phyloP scores from a whole-genome alignment of 208 protist species.

The Acanthamoeba sp. region DNA sequence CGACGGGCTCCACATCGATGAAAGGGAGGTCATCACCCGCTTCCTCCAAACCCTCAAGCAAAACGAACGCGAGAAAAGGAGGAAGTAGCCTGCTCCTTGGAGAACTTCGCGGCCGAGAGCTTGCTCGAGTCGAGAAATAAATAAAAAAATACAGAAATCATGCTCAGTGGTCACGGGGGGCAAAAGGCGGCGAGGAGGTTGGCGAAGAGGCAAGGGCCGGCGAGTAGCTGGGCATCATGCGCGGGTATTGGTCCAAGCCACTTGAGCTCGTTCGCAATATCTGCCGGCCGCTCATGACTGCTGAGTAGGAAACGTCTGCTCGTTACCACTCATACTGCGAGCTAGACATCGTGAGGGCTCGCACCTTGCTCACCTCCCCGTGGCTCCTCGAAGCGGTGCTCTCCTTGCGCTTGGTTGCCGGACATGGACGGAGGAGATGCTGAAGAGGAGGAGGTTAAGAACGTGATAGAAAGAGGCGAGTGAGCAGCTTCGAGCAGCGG shows the following conservation, averaged over 20 bases:
- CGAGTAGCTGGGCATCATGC: not conserved
- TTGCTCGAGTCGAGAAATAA: too few relatives aligned
- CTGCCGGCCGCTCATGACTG: not conserved
- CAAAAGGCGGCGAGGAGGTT: not conserved
- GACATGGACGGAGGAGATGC: not conserved
- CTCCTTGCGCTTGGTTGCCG: too few relatives aligned
- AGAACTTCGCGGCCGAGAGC: too few relatives aligned
- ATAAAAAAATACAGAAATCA: too few relatives aligned
- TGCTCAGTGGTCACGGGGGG: not conserved
- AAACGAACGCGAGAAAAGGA: not conserved
- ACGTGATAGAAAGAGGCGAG: too few relatives aligned
- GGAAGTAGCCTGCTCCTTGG: not conserved
- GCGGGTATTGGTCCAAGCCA: not conserved
- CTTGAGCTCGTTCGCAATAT: slow-evolving; percentile 14
- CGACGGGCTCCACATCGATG: slow-evolving; percentile 1
- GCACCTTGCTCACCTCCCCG: not conserved
- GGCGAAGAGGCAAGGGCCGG: not conserved
- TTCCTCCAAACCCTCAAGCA: slow-evolving; percentile 6
- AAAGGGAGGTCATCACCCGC: slow-evolving; percentile 19
- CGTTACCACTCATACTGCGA: too few relatives aligned
- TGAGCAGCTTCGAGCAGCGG: not conserved
- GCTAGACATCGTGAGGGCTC: too few relatives aligned
- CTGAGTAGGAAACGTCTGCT: too few relatives aligned
- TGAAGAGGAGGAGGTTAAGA: not conserved
- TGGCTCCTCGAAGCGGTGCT: not conserved